Conservation (phyloP, 1,284 basidiomycete species). For the Cystobasidium pallidum region DNA sequence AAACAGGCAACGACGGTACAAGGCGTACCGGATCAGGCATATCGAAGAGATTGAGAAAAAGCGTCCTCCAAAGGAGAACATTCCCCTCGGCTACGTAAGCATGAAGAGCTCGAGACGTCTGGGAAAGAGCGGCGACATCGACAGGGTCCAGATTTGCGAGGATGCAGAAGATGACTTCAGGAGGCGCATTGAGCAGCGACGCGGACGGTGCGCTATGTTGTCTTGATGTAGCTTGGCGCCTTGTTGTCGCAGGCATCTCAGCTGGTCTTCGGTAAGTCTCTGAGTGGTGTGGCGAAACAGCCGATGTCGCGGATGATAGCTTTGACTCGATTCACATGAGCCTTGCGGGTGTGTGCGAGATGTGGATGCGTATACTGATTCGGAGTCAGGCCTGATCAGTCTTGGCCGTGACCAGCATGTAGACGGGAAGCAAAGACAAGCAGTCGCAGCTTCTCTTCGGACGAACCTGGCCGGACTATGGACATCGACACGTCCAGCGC, state of each 20-base stretch:
- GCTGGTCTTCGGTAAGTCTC: neutral
- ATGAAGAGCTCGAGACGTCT: conserved; percentile 1
- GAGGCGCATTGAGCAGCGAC: conserved; percentile 2
- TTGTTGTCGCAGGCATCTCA: neutral
- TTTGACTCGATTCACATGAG: neutral
- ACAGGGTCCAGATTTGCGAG: conserved; percentile 29
- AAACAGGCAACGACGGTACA: neutral
- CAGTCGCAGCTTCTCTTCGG: neutral
- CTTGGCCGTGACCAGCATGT: neutral
- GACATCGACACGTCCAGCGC: neutral
- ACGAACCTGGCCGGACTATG: no score
- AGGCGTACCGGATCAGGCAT: conserved; percentile 4
- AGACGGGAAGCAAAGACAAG: neutral
- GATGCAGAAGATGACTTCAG: conserved; percentile 28
- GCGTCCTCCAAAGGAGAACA: conserved; percentile 22
- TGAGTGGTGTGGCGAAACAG: neutral
- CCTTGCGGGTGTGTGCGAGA: no score
- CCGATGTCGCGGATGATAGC: neutral
- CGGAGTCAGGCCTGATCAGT: neutral
- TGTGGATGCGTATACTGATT: neutral
- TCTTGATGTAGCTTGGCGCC: neutral
- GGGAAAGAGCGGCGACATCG: conserved; percentile 14
- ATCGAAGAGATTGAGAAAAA: conserved; percentile 34
- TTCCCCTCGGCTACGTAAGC: conserved; percentile 8
- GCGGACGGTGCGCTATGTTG: neutral